Percentiles rank a stretch among this genome's conserved stretches.
These are phyloP conservation scores for Fraxinus floribunda DNA, from an alignment of 305 asterid genomes.

Conservation along the genomic window DNA sequence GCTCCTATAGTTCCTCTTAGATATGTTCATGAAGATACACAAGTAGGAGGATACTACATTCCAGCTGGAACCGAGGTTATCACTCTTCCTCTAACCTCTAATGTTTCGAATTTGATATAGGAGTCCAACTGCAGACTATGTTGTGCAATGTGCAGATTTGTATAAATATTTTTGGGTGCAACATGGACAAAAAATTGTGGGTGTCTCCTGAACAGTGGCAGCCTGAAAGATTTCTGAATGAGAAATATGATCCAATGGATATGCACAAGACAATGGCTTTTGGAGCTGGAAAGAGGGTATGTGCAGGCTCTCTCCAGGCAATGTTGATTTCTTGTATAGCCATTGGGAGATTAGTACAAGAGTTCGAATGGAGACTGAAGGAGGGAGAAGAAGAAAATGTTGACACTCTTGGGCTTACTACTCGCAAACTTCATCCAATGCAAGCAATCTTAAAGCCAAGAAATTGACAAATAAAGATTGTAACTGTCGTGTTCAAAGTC, in stretches of 20 bases:
- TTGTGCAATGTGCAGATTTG: constrained; percentile 42
- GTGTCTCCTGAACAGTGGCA: constrained; percentile 38
- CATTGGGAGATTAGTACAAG: constrained; percentile 58
- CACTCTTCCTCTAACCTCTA: not conserved
- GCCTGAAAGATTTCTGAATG: constrained; percentile 58
- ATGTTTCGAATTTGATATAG: not conserved
- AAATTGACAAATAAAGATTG: not conserved
- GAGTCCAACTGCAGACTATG: not conserved
- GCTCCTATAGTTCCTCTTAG: not conserved
- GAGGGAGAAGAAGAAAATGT: constrained; percentile 54
- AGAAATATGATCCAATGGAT: constrained; percentile 43
- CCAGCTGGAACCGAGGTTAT: constrained; percentile 65
- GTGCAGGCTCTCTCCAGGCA: constrained; percentile 68
- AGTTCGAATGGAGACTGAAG: constrained; percentile 40
- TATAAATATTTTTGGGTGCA: constrained; percentile 60
- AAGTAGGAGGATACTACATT: constrained; percentile 56
- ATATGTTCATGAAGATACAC: constrained; percentile 58
- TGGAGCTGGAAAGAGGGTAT: constrained; percentile 67
- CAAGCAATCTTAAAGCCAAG: constrained; percentile 51
- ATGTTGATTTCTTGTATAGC: constrained; percentile 51
- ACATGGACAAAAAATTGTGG: constrained; percentile 45
- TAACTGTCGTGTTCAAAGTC: not conserved
- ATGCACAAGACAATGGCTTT: constrained; percentile 63
- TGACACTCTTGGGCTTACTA: constrained; percentile 61
- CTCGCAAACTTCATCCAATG: constrained; percentile 55